Base-by-base conservation (phyloP, 2,329 filamentous ascomycete genomes). In the Scedosporium apiospermum region DNA sequence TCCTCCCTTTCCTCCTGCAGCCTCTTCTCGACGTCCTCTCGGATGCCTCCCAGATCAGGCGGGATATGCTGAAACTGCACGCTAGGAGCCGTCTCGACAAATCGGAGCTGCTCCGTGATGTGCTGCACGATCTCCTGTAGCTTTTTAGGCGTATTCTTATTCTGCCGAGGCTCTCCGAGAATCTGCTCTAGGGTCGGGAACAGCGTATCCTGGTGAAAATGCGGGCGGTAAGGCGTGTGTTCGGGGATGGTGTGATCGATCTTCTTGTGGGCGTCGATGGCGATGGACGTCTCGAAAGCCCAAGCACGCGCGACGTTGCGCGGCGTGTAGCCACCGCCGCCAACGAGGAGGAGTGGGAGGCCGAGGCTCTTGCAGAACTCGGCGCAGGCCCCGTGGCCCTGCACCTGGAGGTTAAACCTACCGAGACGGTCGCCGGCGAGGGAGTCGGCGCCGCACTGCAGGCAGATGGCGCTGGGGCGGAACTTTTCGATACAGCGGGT, bases 361-460 rank as follows among this genome's bases (percentile, higher is more conserved):
- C 83, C 81, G 66, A 92, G 85, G 57, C 80, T 84, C 75, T 98
- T 98, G 74, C 93, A 91, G 69, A 89, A 97, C 59, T 88, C 86
- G 64, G 97, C 91, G 73, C 95, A 99, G 66, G 88, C 88, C 61
- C 92, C 93, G 75, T 99, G 95, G 14, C 93, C 93, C 72, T 91
- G 88, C 64, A 99, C 95, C 73, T 96, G 96, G 64, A 99, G 85
- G 72, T 98, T 99, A 82, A 99, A 99, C 66, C 92, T 89, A 58
- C 95, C 95, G 0, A 99, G 84, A 23, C 95, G 85, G 75, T 99
- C 95, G 65, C 95, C 93, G 46, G 93, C 93, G 0, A 99, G 83
- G 49, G 90, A 96, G 78, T 99, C 95, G 55, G 93, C 95, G 64
- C 95, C 95, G 71, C 95, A 98, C 75, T 99, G 95, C 1, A 99